phyloP scores from a whole-genome alignment of 106 monocot genomes.

The Dioscorea zingiberensis region DNA sequence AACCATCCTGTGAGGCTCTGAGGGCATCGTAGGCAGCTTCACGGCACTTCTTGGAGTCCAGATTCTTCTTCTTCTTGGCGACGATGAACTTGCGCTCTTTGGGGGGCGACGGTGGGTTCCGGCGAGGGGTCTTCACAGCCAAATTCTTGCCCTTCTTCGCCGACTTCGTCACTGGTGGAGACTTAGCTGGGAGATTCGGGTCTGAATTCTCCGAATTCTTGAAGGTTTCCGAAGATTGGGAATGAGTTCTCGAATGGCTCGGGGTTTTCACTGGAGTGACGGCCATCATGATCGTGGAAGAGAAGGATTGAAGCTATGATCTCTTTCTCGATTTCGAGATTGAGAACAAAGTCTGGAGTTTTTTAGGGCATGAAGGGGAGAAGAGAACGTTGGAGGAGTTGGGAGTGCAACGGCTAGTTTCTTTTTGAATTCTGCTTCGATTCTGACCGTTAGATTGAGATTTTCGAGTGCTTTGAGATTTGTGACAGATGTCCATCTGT shows the following conservation, averaged over 20 bases:
- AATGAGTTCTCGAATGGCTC: not conserved
- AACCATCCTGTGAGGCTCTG: constrained; percentile 69
- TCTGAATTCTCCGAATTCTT: constrained; percentile 35
- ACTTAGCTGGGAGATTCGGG: constrained; percentile 30
- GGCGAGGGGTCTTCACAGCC: constrained; percentile 12
- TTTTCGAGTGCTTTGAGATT: too few relatives aligned
- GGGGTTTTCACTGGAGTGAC: too few relatives aligned
- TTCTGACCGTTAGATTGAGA: constrained; percentile 4
- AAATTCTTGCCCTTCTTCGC: constrained; percentile 4
- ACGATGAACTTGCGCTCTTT: constrained; percentile 54
- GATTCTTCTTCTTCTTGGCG: constrained; percentile 53
- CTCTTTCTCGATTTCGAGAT: not conserved
- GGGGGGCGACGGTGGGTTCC: constrained; percentile 19
- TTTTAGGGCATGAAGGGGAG: not conserved
- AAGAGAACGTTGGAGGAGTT: not conserved
- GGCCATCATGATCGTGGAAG: too few relatives aligned
- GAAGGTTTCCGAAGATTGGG: not conserved
- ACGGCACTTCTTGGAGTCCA: constrained; percentile 32
- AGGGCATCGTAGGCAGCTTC: constrained; percentile 63
- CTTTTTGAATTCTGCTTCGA: not conserved
- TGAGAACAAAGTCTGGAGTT: not conserved
- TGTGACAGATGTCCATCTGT: too few relatives aligned
- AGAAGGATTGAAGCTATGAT: too few relatives aligned
- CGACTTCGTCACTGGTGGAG: constrained; percentile 9
- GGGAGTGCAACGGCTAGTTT: constrained; percentile 11